phyloP scores from a whole-genome alignment of 345 rosid genomes.

The Xanthoceras sorbifolium region DNA sequence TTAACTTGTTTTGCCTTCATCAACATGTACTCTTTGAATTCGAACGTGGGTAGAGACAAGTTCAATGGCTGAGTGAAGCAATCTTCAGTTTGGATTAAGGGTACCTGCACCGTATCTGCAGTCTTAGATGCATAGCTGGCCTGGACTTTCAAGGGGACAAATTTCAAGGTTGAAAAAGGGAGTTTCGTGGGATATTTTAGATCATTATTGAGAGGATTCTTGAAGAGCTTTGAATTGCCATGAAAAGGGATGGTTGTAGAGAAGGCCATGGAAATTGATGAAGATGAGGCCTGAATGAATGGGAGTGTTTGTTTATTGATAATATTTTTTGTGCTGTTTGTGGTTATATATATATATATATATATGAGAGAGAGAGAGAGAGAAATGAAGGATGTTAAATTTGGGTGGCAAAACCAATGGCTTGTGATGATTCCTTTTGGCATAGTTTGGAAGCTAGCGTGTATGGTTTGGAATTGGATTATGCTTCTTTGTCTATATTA shows the following conservation, averaged over 20 bases:
- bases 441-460: conserved; percentile 8
- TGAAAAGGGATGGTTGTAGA: conserved; percentile 21
- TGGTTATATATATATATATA: neutral
- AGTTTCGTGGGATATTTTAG: conserved; percentile 1
- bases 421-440: conserved; percentile 3
- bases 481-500: neutral
- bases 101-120: conserved; percentile 11
- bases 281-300: neutral
- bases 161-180: neutral
- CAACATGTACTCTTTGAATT: conserved; percentile 34
- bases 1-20: conserved; percentile 38
- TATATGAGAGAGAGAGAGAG: too few relatives aligned
- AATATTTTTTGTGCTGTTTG: neutral
- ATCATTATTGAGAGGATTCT: conserved; percentile 8
- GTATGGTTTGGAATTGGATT: neutral
- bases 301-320: neutral
- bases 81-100: conserved; percentile 1
- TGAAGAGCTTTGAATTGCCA: conserved; percentile 16
- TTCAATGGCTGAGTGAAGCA: neutral
- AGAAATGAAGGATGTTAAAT: conserved; percentile 1
- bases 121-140: neutral
- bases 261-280: conserved; percentile 27
- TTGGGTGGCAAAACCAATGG: neutral
- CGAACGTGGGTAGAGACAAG: conserved; percentile 21
- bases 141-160: neutral